phyloP scores from a whole-genome alignment of 2,329 filamentous ascomycete genomes.

The Didymella pomorum region DNA sequence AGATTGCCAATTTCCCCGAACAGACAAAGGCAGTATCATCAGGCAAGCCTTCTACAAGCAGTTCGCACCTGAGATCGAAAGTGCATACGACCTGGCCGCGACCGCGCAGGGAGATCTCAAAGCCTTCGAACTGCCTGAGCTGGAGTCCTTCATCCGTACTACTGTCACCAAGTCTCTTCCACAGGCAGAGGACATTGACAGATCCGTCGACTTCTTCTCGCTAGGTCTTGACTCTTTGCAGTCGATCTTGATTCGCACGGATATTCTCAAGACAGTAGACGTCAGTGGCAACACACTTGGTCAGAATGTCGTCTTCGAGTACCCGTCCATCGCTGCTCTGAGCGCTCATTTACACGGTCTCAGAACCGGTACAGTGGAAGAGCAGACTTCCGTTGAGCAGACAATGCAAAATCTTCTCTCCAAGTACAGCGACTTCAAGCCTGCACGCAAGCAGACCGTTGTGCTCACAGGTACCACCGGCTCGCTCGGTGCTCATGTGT shows the following conservation, averaged over 20 bases:
- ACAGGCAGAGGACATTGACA: constrained; percentile 17
- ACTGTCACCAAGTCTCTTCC: constrained; percentile 27
- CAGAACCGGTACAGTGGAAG: constrained; percentile 46
- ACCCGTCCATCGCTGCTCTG: constrained; percentile 59
- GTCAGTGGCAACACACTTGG: constrained; percentile 56
- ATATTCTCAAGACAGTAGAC: constrained; percentile 61
- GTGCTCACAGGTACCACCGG: constrained; percentile 72
- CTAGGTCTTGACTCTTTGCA: constrained; percentile 67
- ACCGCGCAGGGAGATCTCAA: constrained; percentile 24
- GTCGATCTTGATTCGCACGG: constrained; percentile 63
- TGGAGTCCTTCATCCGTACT: constrained; percentile 38
- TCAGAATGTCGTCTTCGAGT: constrained; percentile 67
- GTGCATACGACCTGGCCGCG: constrained; percentile 48
- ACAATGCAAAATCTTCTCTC: constrained; percentile 57
- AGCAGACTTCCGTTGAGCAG: constrained; percentile 49
- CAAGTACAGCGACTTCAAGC: constrained; percentile 53
- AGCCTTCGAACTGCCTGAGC: constrained; percentile 34
- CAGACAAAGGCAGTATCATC: constrained; percentile 66
- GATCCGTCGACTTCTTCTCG: constrained; percentile 65
- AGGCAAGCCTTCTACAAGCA: constrained; percentile 60
- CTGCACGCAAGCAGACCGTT: constrained; percentile 21
- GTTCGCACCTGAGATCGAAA: constrained; percentile 59
- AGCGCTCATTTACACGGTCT: constrained; percentile 56
- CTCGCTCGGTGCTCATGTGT: constrained; percentile 68
- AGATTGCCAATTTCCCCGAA: constrained; percentile 59